These are phyloP conservation scores for Lolium multiflorum DNA, from an alignment of 176 grass and related monocot species.

Conservation along the genomic window DNA sequence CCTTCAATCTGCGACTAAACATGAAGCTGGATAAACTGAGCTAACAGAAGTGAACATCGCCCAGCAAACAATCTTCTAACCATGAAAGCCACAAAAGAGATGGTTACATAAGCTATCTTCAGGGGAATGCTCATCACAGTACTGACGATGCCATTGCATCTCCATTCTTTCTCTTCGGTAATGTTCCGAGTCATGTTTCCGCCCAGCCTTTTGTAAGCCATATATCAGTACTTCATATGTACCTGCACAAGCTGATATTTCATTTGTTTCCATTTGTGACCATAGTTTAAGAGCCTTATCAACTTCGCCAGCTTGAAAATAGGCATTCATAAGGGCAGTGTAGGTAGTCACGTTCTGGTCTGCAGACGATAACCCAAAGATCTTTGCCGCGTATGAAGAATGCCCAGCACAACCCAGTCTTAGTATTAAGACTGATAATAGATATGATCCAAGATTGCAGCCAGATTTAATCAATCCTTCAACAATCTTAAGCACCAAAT, in stretches of 20 bases:
- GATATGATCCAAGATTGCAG: conserved; percentile 67
- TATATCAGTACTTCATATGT: conserved; percentile 66
- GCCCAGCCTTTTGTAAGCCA: conserved; percentile 65
- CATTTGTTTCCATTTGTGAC: conserved; percentile 52
- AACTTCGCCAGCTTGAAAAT: conserved; percentile 67
- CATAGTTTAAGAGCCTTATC: conserved; percentile 56
- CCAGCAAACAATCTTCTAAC: conserved; percentile 44
- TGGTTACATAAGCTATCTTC: conserved; percentile 71
- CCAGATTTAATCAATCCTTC: conserved; percentile 62
- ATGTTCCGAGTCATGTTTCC: conserved; percentile 52
- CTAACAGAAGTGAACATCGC: conserved; percentile 4
- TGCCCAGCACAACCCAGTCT: conserved; percentile 60
- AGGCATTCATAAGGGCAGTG: conserved; percentile 69
- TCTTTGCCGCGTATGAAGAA: conserved; percentile 49
- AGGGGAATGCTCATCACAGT: conserved; percentile 37
- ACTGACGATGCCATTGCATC: conserved; percentile 56
- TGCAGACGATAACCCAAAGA: conserved; percentile 61
- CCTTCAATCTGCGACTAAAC: conserved; percentile 26
- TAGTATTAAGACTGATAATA: conserved; percentile 64
- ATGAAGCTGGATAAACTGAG: conserved; percentile 17
- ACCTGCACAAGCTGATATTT: conserved; percentile 55
- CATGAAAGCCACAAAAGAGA: conserved; percentile 56
- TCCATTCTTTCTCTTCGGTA: conserved; percentile 71
- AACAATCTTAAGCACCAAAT: conserved; percentile 57
- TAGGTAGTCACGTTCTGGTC: conserved; percentile 65